Evolutionary conservation across 2,329 filamentous ascomycete genomes (phyloP).

Genomic region (Didymellaceae sp.): DNA sequence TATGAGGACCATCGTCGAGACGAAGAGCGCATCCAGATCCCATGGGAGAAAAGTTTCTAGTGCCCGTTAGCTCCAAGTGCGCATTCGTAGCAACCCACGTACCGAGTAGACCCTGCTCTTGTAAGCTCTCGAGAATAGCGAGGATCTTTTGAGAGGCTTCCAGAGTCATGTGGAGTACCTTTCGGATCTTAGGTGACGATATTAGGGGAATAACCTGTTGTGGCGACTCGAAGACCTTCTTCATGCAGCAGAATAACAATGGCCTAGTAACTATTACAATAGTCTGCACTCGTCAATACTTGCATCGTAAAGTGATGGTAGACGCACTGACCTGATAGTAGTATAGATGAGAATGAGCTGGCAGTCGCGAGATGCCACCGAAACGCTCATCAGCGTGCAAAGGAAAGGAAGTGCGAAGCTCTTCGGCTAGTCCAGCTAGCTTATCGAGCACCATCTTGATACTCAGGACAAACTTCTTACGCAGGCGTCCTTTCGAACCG

Average conservation of each 20-base stretch:
- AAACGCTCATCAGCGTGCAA: conserved; percentile 46
- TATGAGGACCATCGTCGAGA: conserved; percentile 53
- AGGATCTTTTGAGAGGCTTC: conserved; percentile 55
- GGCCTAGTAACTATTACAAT: conserved; percentile 52
- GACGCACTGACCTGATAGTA: conserved; percentile 49
- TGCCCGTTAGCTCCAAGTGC: conserved; percentile 1
- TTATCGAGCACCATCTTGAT: conserved; percentile 51
- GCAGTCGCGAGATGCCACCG: conserved; percentile 52
- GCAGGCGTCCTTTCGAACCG: conserved; percentile 55
- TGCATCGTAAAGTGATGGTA: neutral
- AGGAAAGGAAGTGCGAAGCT: conserved; percentile 49
- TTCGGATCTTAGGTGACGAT: conserved; percentile 48
- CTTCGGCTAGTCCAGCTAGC: conserved; percentile 50
- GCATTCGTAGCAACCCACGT: conserved; percentile 7
- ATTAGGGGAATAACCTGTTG: conserved; percentile 40
- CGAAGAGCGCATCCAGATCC: conserved; percentile 55
- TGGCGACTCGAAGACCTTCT: conserved; percentile 42
- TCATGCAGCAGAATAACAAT: conserved; percentile 53
- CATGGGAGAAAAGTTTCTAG: conserved; percentile 59
- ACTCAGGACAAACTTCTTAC: conserved; percentile 45
- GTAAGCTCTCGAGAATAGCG: conserved; percentile 53
- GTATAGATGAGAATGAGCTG: conserved; percentile 47
- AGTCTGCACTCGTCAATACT: conserved; percentile 36
- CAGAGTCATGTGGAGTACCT: conserved; percentile 52
- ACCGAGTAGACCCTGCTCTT: conserved; percentile 58